Conservation (phyloP, 345 rosid species). For the Carallia pectinifolia region DNA sequence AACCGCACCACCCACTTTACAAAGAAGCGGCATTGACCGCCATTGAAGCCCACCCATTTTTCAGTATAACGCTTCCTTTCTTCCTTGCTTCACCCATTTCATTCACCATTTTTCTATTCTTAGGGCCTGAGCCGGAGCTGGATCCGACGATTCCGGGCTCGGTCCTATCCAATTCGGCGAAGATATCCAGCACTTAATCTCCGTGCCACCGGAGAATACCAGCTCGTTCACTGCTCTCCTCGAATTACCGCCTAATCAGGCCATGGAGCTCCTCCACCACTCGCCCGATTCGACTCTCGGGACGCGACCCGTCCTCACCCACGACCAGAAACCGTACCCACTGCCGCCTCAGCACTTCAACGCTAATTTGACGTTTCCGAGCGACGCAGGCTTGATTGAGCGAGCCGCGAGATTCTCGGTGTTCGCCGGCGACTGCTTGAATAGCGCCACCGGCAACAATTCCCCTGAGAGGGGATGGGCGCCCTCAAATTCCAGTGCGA, state of each 20-base stretch:
- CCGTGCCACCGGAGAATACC: constrained; percentile 40
- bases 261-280: constrained; percentile 60
- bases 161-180: constrained; percentile 49
- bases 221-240: constrained; percentile 63
- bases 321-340: background rate
- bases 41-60: constrained; percentile 1
- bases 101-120: background rate
- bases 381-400: constrained; percentile 29
- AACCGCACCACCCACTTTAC: background rate
- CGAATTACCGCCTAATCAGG: constrained; percentile 52
- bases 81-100: background rate
- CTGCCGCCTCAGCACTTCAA: constrained; percentile 22
- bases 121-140: constrained; percentile 21
- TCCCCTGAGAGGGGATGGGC: constrained; percentile 31
- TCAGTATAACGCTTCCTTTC: background rate
- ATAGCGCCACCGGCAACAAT: constrained; percentile 6
- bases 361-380: constrained; percentile 34
- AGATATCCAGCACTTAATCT: constrained; percentile 47
- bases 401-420: constrained; percentile 41
- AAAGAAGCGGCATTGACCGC: constrained; percentile 1
- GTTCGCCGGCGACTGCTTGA: constrained; percentile 30
- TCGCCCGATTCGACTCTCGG: constrained; percentile 37
- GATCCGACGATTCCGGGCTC: constrained; percentile 47
- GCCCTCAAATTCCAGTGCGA: constrained; percentile 36
- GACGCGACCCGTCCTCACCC: constrained; percentile 7